Evolutionary conservation across 345 rosid species (phyloP).

Genomic region (Eucalyptus cloeziana): DNA sequence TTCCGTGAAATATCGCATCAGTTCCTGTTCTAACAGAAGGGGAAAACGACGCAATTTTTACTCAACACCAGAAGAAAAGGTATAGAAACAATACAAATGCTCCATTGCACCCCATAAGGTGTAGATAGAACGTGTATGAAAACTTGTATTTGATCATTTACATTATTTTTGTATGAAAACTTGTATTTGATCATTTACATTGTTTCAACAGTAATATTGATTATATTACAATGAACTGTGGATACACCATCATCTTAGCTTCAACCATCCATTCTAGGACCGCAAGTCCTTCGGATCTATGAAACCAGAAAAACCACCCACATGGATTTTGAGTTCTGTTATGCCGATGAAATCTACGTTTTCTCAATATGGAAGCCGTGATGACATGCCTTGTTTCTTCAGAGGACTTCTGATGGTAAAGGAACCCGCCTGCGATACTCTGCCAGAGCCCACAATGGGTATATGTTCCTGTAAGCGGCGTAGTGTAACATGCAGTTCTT

Average conservation of each 20-base stretch:
- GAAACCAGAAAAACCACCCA: neutral
- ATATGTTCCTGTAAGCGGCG: conserved; percentile 21
- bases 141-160: neutral
- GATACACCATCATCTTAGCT: neutral
- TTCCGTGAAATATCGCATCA: neutral
- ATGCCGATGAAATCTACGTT: neutral
- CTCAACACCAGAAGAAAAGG: neutral
- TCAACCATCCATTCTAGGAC: neutral
- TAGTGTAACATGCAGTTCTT: conserved; percentile 36
- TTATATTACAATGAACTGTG: neutral
- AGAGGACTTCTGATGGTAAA: neutral
- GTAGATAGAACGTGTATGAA: neutral
- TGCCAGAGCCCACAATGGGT: conserved; percentile 38
- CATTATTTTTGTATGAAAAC: neutral
- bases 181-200: neutral
- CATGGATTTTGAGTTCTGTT: neutral
- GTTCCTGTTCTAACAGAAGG: neutral
- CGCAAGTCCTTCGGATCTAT: neutral
- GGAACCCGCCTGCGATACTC: conserved; percentile 13
- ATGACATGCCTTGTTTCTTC: neutral
- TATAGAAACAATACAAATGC: neutral
- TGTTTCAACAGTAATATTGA: neutral
- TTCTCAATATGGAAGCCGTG: neutral
- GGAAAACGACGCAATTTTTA: neutral
- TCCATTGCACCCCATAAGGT: neutral